These are phyloP conservation scores for Tephrocybe sp. DNA, from an alignment of 768 basidiomycete species.

Conservation along the genomic window DNA sequence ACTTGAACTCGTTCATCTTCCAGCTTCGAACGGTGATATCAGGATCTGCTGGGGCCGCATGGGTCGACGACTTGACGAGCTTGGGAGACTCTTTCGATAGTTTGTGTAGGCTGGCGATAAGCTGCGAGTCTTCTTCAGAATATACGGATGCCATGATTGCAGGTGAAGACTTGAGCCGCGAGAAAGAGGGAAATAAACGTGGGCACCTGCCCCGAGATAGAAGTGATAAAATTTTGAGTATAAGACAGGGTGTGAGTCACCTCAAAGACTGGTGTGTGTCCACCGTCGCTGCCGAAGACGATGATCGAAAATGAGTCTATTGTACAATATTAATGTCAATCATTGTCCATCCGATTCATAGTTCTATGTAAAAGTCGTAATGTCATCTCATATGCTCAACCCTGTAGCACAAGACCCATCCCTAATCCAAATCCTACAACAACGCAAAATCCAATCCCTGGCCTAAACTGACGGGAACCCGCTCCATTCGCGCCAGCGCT, in stretches of 20 bases:
- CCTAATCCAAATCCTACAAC: slow-evolving; percentile 2
- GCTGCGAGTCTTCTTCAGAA: slow-evolving; percentile 46
- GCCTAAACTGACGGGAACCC: not conserved
- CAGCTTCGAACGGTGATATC: slow-evolving; percentile 68
- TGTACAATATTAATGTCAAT: too few relatives aligned
- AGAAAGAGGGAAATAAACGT: slow-evolving; percentile 8
- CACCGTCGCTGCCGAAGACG: too few relatives aligned
- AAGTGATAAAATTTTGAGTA: slow-evolving; percentile 14
- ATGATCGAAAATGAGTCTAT: too few relatives aligned
- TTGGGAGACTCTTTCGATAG: slow-evolving; percentile 58
- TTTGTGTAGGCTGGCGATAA: slow-evolving; percentile 51
- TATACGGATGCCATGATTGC: slow-evolving; percentile 15
- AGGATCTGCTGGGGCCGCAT: slow-evolving; percentile 56
- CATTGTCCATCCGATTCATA: too few relatives aligned
- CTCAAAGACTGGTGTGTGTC: too few relatives aligned
- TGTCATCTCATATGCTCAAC: not conserved
- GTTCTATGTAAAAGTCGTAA: not conserved
- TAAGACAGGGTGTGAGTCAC: too few relatives aligned
- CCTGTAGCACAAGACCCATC: slow-evolving; percentile 4
- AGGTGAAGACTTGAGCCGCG: not conserved
- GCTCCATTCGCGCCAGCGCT: slow-evolving; percentile 1
- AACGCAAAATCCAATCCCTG: not conserved
- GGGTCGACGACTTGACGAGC: slow-evolving; percentile 58
- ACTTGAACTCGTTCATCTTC: slow-evolving; percentile 99
- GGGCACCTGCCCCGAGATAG: slow-evolving; percentile 12